Base-by-base conservation (phyloP, 768 basidiomycete genomes). In the Trametopsis cervina region DNA sequence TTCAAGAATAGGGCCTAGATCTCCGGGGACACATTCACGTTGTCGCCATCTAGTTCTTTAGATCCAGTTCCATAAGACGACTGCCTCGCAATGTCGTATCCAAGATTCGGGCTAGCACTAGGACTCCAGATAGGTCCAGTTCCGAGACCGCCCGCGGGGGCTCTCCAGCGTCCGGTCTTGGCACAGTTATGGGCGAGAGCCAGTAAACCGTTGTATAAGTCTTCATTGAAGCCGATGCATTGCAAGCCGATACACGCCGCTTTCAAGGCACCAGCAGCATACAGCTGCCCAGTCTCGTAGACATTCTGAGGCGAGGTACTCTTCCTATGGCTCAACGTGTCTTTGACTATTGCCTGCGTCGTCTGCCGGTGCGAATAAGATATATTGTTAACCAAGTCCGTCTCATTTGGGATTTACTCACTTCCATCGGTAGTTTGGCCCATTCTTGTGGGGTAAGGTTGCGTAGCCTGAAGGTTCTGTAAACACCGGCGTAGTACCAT, bases 401-500 rank as follows among this genome's bases (percentile, higher is more conserved):
- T 39, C 7, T n/a, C n/a, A 18, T 21, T 4, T 46, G 15, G 6
- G 33, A 20, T 7, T 3, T 26, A 48, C 60, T 46, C 51, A 83
- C 86, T 74, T 88, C 85, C 24, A 63, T 60, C 24, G 81, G 75
- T 25, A 89, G 71, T 37, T 74, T 73, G 23, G 74, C 76, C 80
- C 84, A 89, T 60, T 89, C 87, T 46, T 77, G 77, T 6, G 70
- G 64, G 0, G 78, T 78, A 12, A 89, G 66, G 48, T 85, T 77
- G 22, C 79, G 80, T 42, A 89, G 71, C 44, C 71, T 66, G 60
- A 89, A 79, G 1, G 75, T 76, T 46, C 73, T 77, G 65, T 89
- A 89, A 3, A 77, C 72, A n/a, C 87, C 87, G 11, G 87, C 86
- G 52, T 89, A 89, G 60, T 89, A 89, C 84, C 85, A 89, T 50